These are phyloP conservation scores for Exophiala alcalophila DNA, from an alignment of 2,329 filamentous ascomycete genomes.

Conservation along the genomic window DNA sequence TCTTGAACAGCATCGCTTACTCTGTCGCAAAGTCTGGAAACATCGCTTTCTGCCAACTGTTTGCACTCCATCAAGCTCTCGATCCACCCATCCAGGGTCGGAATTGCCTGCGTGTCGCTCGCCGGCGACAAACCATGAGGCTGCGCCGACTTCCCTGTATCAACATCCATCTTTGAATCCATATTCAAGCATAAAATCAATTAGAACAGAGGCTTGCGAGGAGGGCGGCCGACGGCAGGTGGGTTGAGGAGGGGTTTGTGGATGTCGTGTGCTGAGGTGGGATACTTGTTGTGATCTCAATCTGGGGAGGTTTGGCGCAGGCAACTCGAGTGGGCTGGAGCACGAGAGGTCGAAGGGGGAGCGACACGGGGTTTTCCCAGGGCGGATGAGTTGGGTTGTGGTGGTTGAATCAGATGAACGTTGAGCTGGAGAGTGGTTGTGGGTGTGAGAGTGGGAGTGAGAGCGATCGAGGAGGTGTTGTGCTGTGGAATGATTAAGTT, in stretches of 20 bases:
- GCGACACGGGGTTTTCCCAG: too few species aligned
- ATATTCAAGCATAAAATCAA: constrained; percentile 49
- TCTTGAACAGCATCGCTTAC: constrained; percentile 54
- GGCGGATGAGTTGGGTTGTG: too few species aligned
- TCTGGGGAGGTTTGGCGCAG: constrained; percentile 2
- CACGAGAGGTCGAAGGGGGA: not conserved
- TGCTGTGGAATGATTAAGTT: constrained; percentile 9
- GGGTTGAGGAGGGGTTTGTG: constrained; percentile 20
- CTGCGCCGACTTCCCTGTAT: constrained; percentile 82
- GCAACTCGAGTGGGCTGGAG: not conserved
- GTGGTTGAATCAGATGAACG: too few species aligned
- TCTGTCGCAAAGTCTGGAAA: constrained; percentile 97
- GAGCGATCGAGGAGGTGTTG: constrained; percentile 2
- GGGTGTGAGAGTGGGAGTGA: not conserved
- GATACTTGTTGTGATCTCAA: constrained; percentile 19
- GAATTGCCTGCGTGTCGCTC: constrained; percentile 83
- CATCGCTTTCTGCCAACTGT: constrained; percentile 90
- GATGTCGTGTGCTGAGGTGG: constrained; percentile 22
- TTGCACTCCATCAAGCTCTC: constrained; percentile 98
- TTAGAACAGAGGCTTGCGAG: constrained; percentile 12
- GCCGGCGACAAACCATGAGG: constrained; percentile 71
- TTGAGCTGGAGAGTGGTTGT: not conserved
- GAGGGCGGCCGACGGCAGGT: constrained; percentile 31
- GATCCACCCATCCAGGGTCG: constrained; percentile 96
- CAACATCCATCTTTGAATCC: constrained; percentile 97